A percentile compares a stretch with the other conserved stretches of the same genome.
Evolutionary conservation across 176 grass and related monocot genomes (phyloP).

Genomic region (Triticum turgidum): DNA sequence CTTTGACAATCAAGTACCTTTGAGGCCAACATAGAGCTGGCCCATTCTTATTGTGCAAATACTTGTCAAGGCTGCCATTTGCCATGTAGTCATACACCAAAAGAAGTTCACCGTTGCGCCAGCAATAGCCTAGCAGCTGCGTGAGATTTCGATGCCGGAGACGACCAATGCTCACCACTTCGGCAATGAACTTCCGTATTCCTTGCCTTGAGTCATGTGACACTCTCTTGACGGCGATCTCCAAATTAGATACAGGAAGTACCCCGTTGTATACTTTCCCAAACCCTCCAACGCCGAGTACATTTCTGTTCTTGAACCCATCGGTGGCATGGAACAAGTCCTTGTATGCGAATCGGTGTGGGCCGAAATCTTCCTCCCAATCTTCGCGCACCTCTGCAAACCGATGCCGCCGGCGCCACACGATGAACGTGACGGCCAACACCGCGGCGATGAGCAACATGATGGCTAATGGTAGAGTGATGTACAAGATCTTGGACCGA

Average conservation of each 20-base stretch:
- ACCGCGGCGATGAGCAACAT: neutral
- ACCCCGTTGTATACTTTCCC: conserved; percentile 34
- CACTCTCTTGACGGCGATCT: conserved; percentile 34
- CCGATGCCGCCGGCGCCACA: neutral
- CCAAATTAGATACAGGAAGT: neutral
- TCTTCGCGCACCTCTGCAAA: conserved; percentile 43
- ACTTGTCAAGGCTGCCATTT: conserved; percentile 32
- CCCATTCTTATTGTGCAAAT: neutral
- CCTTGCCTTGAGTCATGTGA: conserved; percentile 31
- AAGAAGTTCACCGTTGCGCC: conserved; percentile 29
- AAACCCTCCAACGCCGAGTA: conserved; percentile 37
- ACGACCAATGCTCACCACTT: conserved; percentile 33
- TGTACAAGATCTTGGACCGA: conserved; percentile 10
- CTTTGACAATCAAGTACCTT: conserved; percentile 14
- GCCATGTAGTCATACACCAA: conserved; percentile 24
- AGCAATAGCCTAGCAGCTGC: conserved; percentile 20
- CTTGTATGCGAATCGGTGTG: conserved; percentile 42
- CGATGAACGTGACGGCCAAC: neutral
- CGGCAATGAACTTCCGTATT: conserved; percentile 29
- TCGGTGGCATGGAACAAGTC: conserved; percentile 38
- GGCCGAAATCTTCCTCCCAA: conserved; percentile 44
- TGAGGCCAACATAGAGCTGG: neutral
- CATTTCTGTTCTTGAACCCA: conserved; percentile 30
- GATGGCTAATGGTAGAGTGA: conserved; percentile 6
- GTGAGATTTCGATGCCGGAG: conserved; percentile 20